phyloP scores from a whole-genome alignment of 208 protist species.

The Phytomonas francai region DNA sequence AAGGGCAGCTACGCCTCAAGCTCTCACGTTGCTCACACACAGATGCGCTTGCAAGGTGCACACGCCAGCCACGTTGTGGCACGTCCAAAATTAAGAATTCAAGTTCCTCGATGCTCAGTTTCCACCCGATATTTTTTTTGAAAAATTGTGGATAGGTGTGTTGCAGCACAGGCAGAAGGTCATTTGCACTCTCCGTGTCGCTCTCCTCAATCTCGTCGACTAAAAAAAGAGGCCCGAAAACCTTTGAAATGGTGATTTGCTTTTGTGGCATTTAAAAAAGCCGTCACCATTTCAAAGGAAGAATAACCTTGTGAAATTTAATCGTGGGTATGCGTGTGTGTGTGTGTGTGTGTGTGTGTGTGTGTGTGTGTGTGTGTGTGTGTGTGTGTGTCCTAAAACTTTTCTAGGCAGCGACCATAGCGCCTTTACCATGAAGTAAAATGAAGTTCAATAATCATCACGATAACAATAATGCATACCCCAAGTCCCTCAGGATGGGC shows the following conservation, averaged over 20 bases:
- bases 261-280: neutral
- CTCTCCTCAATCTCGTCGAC: slow-evolving; percentile 5
- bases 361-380: too few species aligned
- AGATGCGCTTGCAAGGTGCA: neutral
- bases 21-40: slow-evolving; percentile 5
- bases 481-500: too few species aligned
- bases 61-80: neutral
- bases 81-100: slow-evolving; percentile 19
- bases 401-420: too few species aligned
- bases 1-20: slow-evolving; percentile 15
- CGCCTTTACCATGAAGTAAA: too few species aligned
- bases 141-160: slow-evolving; percentile 28
- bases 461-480: too few species aligned
- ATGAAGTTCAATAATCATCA: too few species aligned
- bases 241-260: slow-evolving; percentile 1
- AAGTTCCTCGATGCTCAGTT: slow-evolving; percentile 48
- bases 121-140: slow-evolving; percentile 29
- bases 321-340: too few species aligned
- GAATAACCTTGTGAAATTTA: too few species aligned
- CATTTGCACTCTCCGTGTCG: neutral
- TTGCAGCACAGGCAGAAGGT: neutral
- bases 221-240: slow-evolving; percentile 15
- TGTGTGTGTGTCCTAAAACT: too few species aligned
- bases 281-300: too few species aligned
- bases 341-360: too few species aligned